Conservation (phyloP, 1,284 basidiomycete genomes). For the Irpex sp. region DNA sequence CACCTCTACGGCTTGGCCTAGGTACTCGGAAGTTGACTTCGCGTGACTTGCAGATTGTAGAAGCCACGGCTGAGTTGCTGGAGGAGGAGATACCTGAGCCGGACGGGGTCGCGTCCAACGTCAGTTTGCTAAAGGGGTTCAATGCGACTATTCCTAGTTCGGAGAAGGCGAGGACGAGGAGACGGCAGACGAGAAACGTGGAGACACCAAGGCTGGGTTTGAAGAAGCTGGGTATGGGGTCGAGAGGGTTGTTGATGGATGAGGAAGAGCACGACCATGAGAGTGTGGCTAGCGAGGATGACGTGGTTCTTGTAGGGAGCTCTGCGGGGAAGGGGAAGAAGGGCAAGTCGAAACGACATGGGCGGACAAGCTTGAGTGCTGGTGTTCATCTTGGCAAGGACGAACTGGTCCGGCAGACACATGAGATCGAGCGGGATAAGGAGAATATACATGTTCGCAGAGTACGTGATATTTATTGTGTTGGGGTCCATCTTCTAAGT, state of each 20-base stretch:
- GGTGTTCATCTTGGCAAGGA: constrained; percentile 73
- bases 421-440: constrained; percentile 84
- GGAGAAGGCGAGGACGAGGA: constrained; percentile 66
- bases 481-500: background rate
- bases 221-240: constrained; percentile 72
- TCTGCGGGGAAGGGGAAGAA: constrained; percentile 30
- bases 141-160: constrained; percentile 88
- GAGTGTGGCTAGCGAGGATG: constrained; percentile 61
- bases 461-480: constrained; percentile 43
- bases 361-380: constrained; percentile 63
- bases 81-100: constrained; percentile 63
- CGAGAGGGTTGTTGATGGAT: constrained; percentile 68
- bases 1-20: constrained; percentile 63
- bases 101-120: constrained; percentile 54
- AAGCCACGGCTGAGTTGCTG: constrained; percentile 77
- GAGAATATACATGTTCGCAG: constrained; percentile 83
- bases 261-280: constrained; percentile 56
- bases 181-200: constrained; percentile 76
- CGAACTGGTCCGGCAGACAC: constrained; percentile 74
- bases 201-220: constrained; percentile 74
- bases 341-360: constrained; percentile 50
- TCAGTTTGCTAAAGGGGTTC: constrained; percentile 81
- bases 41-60: constrained; percentile 77
- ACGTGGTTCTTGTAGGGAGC: constrained; percentile 52
- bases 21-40: constrained; percentile 67